Percentiles rank a stretch among this genome's conserved stretches.
Evolutionary conservation across 1,284 basidiomycete species (phyloP).

Genomic region (Cutaneotrichosporon curvatum): DNA sequence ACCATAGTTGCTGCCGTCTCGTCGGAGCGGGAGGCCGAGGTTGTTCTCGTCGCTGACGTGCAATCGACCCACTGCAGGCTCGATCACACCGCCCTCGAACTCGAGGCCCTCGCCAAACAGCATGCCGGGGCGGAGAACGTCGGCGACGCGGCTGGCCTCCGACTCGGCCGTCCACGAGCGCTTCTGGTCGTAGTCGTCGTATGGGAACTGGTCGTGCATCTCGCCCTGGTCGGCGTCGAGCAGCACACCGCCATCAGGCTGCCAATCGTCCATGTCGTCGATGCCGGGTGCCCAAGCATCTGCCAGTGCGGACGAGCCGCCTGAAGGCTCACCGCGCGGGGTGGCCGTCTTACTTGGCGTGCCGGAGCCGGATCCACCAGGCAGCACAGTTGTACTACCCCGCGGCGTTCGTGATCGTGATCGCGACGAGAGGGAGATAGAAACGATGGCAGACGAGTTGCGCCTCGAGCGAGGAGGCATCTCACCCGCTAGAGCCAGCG

Average conservation of each 20-base stretch:
- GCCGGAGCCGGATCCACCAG: constrained; percentile 25
- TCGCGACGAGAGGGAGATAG: constrained; percentile 37
- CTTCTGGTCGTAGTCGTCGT: constrained; percentile 14
- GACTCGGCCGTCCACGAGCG: constrained; percentile 19
- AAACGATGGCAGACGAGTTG: constrained; percentile 37
- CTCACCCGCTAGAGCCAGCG: constrained; percentile 11
- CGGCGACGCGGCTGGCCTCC: constrained; percentile 24
- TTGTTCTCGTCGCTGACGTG: constrained; percentile 19
- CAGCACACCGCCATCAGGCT: constrained; percentile 37
- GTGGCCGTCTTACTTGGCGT: constrained; percentile 33
- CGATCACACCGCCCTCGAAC: constrained; percentile 42
- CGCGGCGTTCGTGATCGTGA: constrained; percentile 34
- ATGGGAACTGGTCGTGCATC: constrained; percentile 7
- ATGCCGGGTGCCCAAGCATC: constrained; percentile 23
- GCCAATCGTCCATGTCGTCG: constrained; percentile 38
- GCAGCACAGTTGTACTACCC: constrained; percentile 18
- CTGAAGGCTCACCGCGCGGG: constrained; percentile 8
- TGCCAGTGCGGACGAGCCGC: constrained; percentile 11
- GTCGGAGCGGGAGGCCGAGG: constrained; percentile 28
- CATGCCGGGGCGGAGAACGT: constrained; percentile 33
- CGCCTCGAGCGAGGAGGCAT: constrained; percentile 14
- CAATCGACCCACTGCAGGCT: constrained; percentile 33
- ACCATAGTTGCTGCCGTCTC: constrained; percentile 38
- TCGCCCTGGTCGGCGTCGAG: constrained; percentile 25
- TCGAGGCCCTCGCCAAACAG: constrained; percentile 43